Base-by-base conservation (phyloP, 768 basidiomycete genomes). In the Mycena kentingensis region DNA sequence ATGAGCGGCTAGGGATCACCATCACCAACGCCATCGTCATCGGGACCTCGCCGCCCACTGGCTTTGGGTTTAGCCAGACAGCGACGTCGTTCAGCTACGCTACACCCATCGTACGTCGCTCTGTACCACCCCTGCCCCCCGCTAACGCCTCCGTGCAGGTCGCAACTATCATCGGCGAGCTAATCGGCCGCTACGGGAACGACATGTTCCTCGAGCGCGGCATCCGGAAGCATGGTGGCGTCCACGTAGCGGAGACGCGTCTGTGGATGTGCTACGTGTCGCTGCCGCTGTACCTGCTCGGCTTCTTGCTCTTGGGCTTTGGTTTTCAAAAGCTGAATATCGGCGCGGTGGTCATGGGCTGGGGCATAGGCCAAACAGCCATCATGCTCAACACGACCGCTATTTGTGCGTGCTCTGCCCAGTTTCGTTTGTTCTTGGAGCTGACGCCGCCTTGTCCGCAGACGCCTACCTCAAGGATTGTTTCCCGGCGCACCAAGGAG, bases 21-120 rank as follows among this genome's bases (percentile, higher is more conserved):
- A 44, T 79, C 18, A 84, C 82, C 5, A 80, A 79, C 35, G 79
- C 76, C 0, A 78, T 82, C 5, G 83, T 83, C 64, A 64, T 82
- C 4, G 80, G 76, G 4, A 67, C 69, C 2, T 77, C 78, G 0
- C 57, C 67, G 0, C 80, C 81, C 0, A 54, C 67, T 4, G 82
- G 80, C 1, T 83, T 76, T 49, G 79, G 77, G 1, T 77, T 76
- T 63, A 67, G 56, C 29, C 70, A 68, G 49, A 69, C 71, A 54
- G 62, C 65, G 4, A 67, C 76, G 26, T 69, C 79, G 12, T 76
- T 75, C n/a, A 62, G 63, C 21, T 76, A 77, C 55, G 72, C 70
- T 25, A 77, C 78, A 3, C 77, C 72, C 0, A 75, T 81, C 55
- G 77, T 76, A 36, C 1, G 71, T 57, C 28, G 22, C 39, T 31